A percentile compares a stretch with the other conserved stretches of the same genome.
These are phyloP conservation scores for Takakia lepidozioides DNA, from an alignment of 225 moss, liverwort and hornwort genomes.

Conservation along the genomic window DNA sequence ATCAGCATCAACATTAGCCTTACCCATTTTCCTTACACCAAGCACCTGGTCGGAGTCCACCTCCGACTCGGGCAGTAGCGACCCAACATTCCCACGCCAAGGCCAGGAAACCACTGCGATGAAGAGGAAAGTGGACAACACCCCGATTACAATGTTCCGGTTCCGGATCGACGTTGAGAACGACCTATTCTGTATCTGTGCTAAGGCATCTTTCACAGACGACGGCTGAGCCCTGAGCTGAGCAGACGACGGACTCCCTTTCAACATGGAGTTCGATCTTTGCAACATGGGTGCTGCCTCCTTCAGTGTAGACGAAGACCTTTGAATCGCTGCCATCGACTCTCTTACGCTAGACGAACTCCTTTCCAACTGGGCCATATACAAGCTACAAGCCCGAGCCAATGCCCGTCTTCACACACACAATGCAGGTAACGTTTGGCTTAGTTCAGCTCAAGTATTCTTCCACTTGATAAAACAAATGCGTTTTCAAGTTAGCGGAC, in stretches of 20 bases:
- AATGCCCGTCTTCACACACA: too few species aligned
- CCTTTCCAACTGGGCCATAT: conserved; percentile 30
- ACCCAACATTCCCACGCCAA: conserved; percentile 29
- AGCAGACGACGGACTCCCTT: conserved; percentile 33
- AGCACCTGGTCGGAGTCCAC: too few species aligned
- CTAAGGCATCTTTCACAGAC: conserved; percentile 7
- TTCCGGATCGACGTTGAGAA: conserved; percentile 34
- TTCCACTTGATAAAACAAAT: too few species aligned
- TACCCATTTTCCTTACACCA: too few species aligned
- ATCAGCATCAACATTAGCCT: neutral
- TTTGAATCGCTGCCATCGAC: conserved; percentile 50
- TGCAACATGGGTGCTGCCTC: conserved; percentile 44
- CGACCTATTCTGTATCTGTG: conserved; percentile 15
- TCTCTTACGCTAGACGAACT: conserved; percentile 35
- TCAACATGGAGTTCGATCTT: conserved; percentile 26
- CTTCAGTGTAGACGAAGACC: conserved; percentile 36
- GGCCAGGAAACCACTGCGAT: conserved; percentile 27
- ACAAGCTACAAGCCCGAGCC: too few species aligned
- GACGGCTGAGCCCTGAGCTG: conserved; percentile 28
- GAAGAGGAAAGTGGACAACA: conserved; percentile 34
- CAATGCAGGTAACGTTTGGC: too few species aligned
- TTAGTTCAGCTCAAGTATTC: too few species aligned
- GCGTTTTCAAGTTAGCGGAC: too few species aligned
- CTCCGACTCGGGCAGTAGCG: conserved; percentile 14
- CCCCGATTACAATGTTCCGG: conserved; percentile 37